These are phyloP conservation scores for Pleurotus djamor DNA, from an alignment of 768 basidiomycete genomes.

Conservation along the genomic window DNA sequence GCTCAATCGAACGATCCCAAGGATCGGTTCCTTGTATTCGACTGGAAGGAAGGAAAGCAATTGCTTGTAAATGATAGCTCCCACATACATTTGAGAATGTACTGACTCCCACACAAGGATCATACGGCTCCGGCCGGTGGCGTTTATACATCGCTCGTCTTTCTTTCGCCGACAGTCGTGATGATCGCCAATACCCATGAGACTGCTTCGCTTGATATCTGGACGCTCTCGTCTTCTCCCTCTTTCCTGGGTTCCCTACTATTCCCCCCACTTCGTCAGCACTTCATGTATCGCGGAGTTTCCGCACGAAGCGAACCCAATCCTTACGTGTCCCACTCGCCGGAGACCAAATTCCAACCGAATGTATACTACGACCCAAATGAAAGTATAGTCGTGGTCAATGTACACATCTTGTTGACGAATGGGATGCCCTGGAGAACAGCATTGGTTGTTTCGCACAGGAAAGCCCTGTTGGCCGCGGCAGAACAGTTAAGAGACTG, in stretches of 20 bases:
- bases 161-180: constrained; percentile 28
- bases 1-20: constrained; percentile 8
- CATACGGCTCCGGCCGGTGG: constrained; percentile 16
- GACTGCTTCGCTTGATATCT: constrained; percentile 28
- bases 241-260: constrained; percentile 6
- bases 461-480: constrained; percentile 21
- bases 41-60: constrained; percentile 38
- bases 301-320: constrained; percentile 41
- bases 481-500: constrained; percentile 4
- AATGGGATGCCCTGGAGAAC: constrained; percentile 1
- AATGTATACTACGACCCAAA: constrained; percentile 18
- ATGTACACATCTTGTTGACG: constrained; percentile 19
- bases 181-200: constrained; percentile 28
- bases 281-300: constrained; percentile 18
- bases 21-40: constrained; percentile 35
- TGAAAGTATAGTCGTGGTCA: constrained; percentile 32
- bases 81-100: not conserved
- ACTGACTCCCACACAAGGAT: constrained; percentile 9
- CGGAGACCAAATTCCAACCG: constrained; percentile 13
- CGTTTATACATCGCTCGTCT: constrained; percentile 27
- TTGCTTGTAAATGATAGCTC: constrained; percentile 29
- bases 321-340: constrained; percentile 17
- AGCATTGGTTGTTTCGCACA: constrained; percentile 34
- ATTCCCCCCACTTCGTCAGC: constrained; percentile 21
- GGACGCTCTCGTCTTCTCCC: constrained; percentile 20